Evolutionary conservation across 257 asterid genomes (phyloP), one percentile per base, ranked within the genome.

Genomic region (Lycium barbarum): DNA sequence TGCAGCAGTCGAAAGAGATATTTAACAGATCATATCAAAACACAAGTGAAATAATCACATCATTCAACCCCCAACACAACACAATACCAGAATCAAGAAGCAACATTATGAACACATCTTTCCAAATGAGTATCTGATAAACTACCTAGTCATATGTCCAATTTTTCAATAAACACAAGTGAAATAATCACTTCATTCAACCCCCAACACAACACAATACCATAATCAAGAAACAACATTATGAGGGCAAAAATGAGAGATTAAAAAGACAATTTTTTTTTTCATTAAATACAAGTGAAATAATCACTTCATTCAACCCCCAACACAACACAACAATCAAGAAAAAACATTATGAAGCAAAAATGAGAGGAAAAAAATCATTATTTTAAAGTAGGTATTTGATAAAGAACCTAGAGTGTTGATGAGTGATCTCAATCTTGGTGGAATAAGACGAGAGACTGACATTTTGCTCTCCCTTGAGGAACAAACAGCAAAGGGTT

Each of bases 401-500:
- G 15, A 51, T 61, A 43, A 13, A 58, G 45, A 87, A 90, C 92
- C 85, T 66, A 84, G 62, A 84, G 87, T 84, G 87, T 71, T 61
- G 40, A 86, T 10, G 38, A 18, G 84, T 68, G 84, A 85, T 82
- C 79, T 11, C 36, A 88, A 85, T 83, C 82, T 89, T 18, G 83
- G 92, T 72, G 62, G 91, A 83, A 89, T 88, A n/a, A 89, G 88
- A 83, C 54, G 92, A 83, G 86, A 86, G 87, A 92, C 88, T 9
- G 90, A 85, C 95, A 92, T 92, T 85, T 82, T 55, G 26, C 47
- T 82, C 65, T 47, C 53, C 63, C 66, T 79, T 62, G 54, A 61
- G 13, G 65, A 72, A 76, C 40, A 7, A 7, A 61, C 35, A 9
- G 76, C 47, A 62, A 36, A 79, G 87, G 90, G 92, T 82, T 88